Evolutionary conservation across 1,284 basidiomycete species (phyloP).

Genomic region (Ustilago sp.): DNA sequence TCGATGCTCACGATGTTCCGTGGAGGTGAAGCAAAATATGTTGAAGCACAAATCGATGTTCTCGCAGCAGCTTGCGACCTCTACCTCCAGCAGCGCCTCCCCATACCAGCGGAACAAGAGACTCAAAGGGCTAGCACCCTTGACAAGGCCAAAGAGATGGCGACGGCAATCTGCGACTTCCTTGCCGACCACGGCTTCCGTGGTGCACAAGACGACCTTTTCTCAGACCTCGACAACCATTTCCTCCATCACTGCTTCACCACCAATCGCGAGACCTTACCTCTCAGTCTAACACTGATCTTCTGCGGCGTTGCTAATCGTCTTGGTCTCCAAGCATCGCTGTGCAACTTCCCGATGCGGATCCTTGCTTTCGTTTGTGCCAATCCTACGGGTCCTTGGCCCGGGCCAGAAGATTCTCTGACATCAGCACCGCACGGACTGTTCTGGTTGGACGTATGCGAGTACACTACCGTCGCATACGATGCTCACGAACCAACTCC

Average conservation of each 20-base stretch:
- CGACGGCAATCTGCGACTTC: constrained; percentile 47
- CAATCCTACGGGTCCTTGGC: constrained; percentile 14
- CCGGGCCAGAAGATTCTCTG: constrained; percentile 6
- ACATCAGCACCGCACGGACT: constrained; percentile 10
- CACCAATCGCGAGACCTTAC: constrained; percentile 50
- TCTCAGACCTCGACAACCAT: constrained; percentile 52
- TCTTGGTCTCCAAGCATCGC: constrained; percentile 42
- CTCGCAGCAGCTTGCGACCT: constrained; percentile 51
- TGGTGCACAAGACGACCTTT: constrained; percentile 28
- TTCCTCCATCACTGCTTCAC: constrained; percentile 52
- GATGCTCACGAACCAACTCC: constrained; percentile 24
- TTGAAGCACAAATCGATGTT: constrained; percentile 44
- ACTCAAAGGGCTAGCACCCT: background rate
- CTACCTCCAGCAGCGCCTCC: constrained; percentile 32
- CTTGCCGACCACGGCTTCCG: constrained; percentile 43
- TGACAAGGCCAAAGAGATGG: constrained; percentile 20
- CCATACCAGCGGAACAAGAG: too few relatives aligned
- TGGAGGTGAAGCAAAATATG: constrained; percentile 36
- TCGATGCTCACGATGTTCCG: constrained; percentile 49
- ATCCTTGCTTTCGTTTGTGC: constrained; percentile 43
- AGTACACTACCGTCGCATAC: constrained; percentile 24
- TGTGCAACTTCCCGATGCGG: constrained; percentile 49
- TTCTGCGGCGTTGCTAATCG: constrained; percentile 53
- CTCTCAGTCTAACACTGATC: constrained; percentile 45
- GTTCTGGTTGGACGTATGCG: constrained; percentile 53